Base-by-base conservation (phyloP, 2,329 filamentous ascomycete genomes). In the Aureobasidium vineae region DNA sequence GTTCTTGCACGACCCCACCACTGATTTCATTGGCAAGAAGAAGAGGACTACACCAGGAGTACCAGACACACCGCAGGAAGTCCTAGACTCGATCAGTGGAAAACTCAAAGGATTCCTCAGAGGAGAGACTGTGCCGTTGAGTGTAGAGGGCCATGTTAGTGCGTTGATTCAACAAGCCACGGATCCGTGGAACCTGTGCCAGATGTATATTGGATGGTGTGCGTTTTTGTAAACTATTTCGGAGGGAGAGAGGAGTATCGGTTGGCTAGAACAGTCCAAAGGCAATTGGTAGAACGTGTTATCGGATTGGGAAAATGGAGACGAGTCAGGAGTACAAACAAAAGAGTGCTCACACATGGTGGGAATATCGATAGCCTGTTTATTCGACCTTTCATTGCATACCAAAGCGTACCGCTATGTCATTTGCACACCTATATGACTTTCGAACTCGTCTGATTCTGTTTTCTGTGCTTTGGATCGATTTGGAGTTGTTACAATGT, bases 131-230 rank as follows among this genome's bases (percentile, higher is more conserved):
- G 95, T 99, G 65, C 94, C 95, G 50, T 80, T 99, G 69, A 92
- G 92, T 33, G 92, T 98, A 1, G 95, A 98, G 78, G 95, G 96
- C 0, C 95, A 99, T 80, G 95, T 97, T n/a, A 91, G 97, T 76
- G 92, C 96, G 77, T 78, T 99, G 77, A 95, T 99, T 71, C 86
- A 89, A 75, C 88, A 94, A 79, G 95, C 96, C 40, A 90, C 89
- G 26, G 88, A 92, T 77, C 86, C 89, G 66, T 85, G 80, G 74
- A 96, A 95, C 76, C 77, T 99, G 78, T 86, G 91, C 21, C 86
- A 88, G 45, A 99, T 99, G 96, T 99, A 98, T 78, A 97, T 98
- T 78, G 95, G 95, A 23, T 98, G 94, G 94, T 89, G 86, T 79
- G 82, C 87, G 15, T 90, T 89, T 73, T 86, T 88, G 47, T 63